These are phyloP conservation scores for Scenedesmus sp. DNA, from an alignment of 163 green algal species.

Conservation along the genomic window DNA sequence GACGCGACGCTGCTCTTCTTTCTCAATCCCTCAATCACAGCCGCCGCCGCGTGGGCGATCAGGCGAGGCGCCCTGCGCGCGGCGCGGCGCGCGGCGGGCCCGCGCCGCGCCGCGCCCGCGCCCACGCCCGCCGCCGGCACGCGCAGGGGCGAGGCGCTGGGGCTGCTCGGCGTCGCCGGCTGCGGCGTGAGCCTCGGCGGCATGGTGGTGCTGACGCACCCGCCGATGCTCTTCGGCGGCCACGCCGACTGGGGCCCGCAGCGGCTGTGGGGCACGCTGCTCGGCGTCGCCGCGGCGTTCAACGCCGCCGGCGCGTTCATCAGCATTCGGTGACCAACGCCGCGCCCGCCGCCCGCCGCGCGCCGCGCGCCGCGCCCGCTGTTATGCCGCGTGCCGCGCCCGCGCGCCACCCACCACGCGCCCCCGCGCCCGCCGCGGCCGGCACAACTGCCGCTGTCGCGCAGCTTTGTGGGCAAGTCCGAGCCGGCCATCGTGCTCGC, in stretches of 20 bases:
- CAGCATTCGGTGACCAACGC: conserved; percentile 48
- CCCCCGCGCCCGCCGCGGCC: too few relatives aligned
- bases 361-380: neutral
- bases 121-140: too few relatives aligned
- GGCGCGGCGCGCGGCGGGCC: too few relatives aligned
- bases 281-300: conserved; percentile 52
- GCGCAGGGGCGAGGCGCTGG: conserved; percentile 56
- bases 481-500: conserved; percentile 57
- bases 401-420: too few relatives aligned
- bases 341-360: neutral
- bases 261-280: conserved; percentile 47
- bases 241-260: conserved; percentile 41
- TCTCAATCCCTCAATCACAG: conserved; percentile 62
- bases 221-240: conserved; percentile 66
- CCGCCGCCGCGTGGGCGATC: neutral
- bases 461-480: conserved; percentile 54
- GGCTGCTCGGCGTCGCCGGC: conserved; percentile 44
- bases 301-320: conserved; percentile 59
- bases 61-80: neutral
- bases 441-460: too few relatives aligned
- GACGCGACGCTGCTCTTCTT: conserved; percentile 76
- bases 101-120: too few relatives aligned
- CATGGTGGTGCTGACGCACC: conserved; percentile 64
- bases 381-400: neutral
- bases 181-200: conserved; percentile 56